A percentile compares a stretch with the other conserved stretches of the same genome.
These are phyloP conservation scores for Colletotrichum acutatum DNA, from an alignment of 2,329 filamentous ascomycete genomes.

Conservation along the genomic window DNA sequence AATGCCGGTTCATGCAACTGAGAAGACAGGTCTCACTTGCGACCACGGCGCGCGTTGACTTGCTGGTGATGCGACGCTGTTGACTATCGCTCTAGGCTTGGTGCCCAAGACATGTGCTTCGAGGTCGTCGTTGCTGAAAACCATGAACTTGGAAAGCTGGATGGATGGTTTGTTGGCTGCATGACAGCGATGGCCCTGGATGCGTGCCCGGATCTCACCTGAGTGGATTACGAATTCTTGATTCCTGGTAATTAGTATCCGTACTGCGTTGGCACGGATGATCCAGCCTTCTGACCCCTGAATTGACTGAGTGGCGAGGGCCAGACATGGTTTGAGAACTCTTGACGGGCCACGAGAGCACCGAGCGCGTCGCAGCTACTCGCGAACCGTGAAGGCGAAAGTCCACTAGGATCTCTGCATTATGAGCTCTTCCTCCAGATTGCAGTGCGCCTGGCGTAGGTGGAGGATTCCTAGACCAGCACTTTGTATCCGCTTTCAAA, in stretches of 20 bases:
- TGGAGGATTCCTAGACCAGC: neutral
- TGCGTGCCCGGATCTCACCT: conserved; percentile 1
- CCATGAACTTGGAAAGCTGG: neutral
- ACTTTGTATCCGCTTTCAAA: neutral
- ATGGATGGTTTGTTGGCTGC: neutral
- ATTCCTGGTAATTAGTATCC: conserved; percentile 7
- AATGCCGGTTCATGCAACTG: neutral
- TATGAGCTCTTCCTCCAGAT: conserved; percentile 10
- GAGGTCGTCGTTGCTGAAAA: neutral
- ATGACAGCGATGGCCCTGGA: neutral
- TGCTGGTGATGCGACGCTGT: conserved; percentile 2
- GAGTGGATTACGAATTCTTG: neutral
- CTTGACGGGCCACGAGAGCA: neutral
- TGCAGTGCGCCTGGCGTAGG: neutral
- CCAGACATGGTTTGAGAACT: neutral
- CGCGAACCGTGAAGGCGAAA: neutral
- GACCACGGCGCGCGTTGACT: neutral
- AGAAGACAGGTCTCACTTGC: neutral
- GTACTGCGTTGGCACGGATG: conserved; percentile 29
- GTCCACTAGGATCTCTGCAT: conserved; percentile 3
- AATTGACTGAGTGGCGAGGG: neutral
- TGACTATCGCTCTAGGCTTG: neutral
- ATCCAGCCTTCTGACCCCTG: conserved; percentile 18
- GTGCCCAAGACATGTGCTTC: conserved; percentile 12
- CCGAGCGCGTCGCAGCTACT: neutral